Evolutionary conservation across 768 basidiomycete genomes (phyloP).

Genomic region (Tricholoma sp.): DNA sequence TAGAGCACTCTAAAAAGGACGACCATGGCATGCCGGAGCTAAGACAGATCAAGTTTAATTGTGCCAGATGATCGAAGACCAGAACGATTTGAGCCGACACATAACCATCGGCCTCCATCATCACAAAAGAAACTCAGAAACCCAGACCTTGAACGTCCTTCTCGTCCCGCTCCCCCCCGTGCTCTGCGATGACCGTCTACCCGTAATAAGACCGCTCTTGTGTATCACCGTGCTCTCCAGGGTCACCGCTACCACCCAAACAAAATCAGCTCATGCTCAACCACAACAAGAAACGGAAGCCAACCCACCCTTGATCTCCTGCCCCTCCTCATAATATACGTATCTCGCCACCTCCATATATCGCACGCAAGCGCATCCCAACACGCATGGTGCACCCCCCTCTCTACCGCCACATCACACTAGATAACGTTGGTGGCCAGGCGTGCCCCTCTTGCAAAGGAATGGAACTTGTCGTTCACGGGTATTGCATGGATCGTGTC

Average conservation of each 20-base stretch:
- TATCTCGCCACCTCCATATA: conserved; percentile 86
- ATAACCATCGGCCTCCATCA: background rate
- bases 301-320: conserved; percentile 89
- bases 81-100: too few species aligned
- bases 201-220: conserved; percentile 95
- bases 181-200: conserved; percentile 76
- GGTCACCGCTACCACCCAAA: conserved; percentile 67
- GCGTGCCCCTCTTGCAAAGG: conserved; percentile 82
- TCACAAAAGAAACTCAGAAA: background rate
- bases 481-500: conserved; percentile 95
- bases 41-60: too few species aligned
- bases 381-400: conserved; percentile 96
- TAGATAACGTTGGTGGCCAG: conserved; percentile 85
- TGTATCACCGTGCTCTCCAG: conserved; percentile 96
- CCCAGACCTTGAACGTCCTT: conserved; percentile 77
- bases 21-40: too few species aligned
- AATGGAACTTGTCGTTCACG: conserved; percentile 90
- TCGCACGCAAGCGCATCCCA: conserved; percentile 95
- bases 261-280: background rate
- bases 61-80: too few species aligned
- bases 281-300: background rate
- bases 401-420: conserved; percentile 78
- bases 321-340: conserved; percentile 90
- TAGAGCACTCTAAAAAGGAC: too few species aligned
- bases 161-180: conserved; percentile 89